phyloP scores from a whole-genome alignment of 1,284 basidiomycete genomes.

The Polyporus tsugae region DNA sequence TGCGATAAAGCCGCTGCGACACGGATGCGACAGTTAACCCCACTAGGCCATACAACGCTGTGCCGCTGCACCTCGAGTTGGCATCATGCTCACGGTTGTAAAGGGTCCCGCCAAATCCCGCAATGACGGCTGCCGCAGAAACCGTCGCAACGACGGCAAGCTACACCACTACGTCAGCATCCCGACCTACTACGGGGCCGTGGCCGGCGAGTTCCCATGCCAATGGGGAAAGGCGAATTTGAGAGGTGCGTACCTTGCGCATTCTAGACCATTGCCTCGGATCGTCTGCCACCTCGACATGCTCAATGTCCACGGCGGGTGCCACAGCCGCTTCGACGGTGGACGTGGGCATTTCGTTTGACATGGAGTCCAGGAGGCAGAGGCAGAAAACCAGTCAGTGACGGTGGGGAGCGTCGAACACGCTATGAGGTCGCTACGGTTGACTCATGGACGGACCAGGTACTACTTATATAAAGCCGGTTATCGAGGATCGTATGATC shows the following conservation, averaged over 20 bases:
- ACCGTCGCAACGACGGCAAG: conserved; percentile 64
- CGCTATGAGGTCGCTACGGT: not conserved
- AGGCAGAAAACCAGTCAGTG: not conserved
- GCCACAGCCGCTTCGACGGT: not conserved
- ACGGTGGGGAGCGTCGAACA: not conserved
- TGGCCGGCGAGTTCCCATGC: not conserved
- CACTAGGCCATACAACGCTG: not conserved
- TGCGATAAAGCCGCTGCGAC: conserved; percentile 65
- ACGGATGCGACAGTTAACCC: conserved; percentile 10
- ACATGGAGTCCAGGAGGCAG: conserved; percentile 4
- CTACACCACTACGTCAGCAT: conserved; percentile 42
- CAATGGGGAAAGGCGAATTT: conserved; percentile 4
- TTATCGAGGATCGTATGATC: conserved; percentile 3
- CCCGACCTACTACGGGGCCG: not conserved
- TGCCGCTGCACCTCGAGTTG: not conserved
- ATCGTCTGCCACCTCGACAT: conserved; percentile 76
- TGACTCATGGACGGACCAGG: conserved; percentile 1
- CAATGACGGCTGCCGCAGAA: conserved; percentile 69
- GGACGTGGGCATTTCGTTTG: conserved; percentile 11
- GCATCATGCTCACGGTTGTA: conserved; percentile 63
- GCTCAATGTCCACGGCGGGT: conserved; percentile 63
- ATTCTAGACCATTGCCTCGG: conserved; percentile 75
- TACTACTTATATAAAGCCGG: conserved; percentile 5
- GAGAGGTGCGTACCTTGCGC: conserved; percentile 62
- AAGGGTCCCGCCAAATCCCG: conserved; percentile 73